Evolutionary conservation across 139 green algal genomes (phyloP).

Genomic region (Edaphochlamys debaryana): DNA sequence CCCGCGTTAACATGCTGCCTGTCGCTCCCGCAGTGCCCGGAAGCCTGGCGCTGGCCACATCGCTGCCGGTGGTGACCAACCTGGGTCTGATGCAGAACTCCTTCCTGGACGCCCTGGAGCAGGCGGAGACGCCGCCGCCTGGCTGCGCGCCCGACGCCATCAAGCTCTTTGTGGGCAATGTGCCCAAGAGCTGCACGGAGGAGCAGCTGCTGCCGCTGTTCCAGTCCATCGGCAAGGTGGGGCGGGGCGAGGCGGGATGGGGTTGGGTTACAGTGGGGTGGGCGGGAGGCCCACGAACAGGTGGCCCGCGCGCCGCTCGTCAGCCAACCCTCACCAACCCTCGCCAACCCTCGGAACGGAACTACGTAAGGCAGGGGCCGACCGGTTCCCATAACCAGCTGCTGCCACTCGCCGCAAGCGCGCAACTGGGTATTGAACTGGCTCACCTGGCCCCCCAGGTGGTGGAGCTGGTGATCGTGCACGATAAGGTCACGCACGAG

Average conservation of each 20-base stretch:
- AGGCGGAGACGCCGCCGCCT: constrained; percentile 47
- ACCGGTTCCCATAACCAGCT: no score
- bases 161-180: constrained; percentile 77
- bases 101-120: constrained; percentile 4
- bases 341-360: no score
- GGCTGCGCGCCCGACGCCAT: constrained; percentile 55
- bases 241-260: not conserved
- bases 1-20: no score
- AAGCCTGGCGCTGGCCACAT: constrained; percentile 15
- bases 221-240: constrained; percentile 62
- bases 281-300: not conserved
- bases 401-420: no score
- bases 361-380: no score
- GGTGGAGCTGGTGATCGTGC: constrained; percentile 70
- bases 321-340: no score
- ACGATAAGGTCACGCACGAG: constrained; percentile 57
- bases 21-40: not conserved
- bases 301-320: no score
- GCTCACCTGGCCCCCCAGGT: constrained; percentile 1
- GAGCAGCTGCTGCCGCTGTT: constrained; percentile 72
- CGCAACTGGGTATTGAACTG: no score
- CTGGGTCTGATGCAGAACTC: constrained; percentile 23
- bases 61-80: constrained; percentile 3
- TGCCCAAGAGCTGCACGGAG: constrained; percentile 69
- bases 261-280: not conserved